Base-by-base conservation (phyloP, 495 filamentous ascomycete species). In the Xanthoparmelia taractica region DNA sequence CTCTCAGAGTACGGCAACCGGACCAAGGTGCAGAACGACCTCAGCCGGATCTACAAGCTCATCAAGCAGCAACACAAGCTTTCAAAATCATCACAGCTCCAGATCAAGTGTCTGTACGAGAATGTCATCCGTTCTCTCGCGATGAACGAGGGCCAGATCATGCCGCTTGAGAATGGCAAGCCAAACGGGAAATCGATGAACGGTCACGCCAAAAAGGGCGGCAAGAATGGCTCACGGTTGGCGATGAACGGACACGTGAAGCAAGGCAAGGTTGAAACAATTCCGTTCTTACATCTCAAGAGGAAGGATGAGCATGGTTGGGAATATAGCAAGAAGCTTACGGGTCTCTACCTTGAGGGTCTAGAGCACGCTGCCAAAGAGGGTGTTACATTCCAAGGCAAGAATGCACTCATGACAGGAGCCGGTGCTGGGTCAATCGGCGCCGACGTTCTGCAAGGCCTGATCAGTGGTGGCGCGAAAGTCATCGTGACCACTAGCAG, bases 301-400 rank as follows among this genome's bases (percentile, higher is more conserved):
- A 87, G 92, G 72, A 96, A 97, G 80, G 86, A 87, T 47, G 85
- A 91, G 65, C 87, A 96, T 70, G 92, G 93, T 61, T 99, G 94
- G 94, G 92, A 99, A 72, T 99, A 97, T 78, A 96, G 88, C 83
- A 97, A 97, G 82, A 96, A 93, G 78, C 82, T 97, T 45, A 97
- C 94, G 29, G 89, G 90, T 31, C 70, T 90, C 68, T 99, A 97
- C 70, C 81, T 99, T 17, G 90, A 97, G 67, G 90, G 92, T 57
- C 75, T 99, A 52, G 91, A 96, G 76, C 81, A 91, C 59, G 91
- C 92, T 66, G 94, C 95, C 68, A 87, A 84, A 65, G 79, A 84
- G 38, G 94, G 94, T 68, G 85, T 97, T 50, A 90, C 88, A 17
- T 97, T 96, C 78, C 86, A 91, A 69, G 90, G 89, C 72, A 97